These are phyloP conservation scores for Cordyceps cicadae DNA, from an alignment of 2,329 filamentous ascomycete genomes.

Conservation along the genomic window DNA sequence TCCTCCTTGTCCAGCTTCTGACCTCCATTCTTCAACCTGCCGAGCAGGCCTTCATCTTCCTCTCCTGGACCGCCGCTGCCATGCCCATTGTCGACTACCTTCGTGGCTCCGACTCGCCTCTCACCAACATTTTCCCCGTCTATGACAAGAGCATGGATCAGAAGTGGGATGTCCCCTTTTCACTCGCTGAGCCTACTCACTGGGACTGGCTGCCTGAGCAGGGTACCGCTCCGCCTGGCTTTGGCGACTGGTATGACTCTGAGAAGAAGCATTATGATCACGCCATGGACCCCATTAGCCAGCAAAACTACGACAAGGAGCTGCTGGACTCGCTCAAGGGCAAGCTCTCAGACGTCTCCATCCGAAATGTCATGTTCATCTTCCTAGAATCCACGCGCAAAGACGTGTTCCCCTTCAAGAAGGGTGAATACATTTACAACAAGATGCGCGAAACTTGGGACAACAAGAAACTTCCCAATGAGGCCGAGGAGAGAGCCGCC, in stretches of 20 bases:
- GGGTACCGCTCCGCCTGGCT: constrained; percentile 11
- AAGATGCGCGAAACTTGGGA: constrained; percentile 25
- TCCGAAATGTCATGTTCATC: constrained; percentile 35
- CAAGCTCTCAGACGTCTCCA: constrained; percentile 23
- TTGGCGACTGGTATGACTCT: constrained; percentile 23
- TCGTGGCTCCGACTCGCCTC: constrained; percentile 19
- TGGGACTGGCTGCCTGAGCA: constrained; percentile 20
- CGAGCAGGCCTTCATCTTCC: constrained; percentile 24
- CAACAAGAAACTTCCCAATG: constrained; percentile 24
- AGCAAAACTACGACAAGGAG: constrained; percentile 30
- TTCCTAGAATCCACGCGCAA: constrained; percentile 36
- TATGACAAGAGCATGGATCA: constrained; percentile 16
- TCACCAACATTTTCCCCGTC: constrained; percentile 19
- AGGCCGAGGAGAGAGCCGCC: constrained; percentile 21
- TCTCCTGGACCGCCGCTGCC: constrained; percentile 27
- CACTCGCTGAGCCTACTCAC: constrained; percentile 16
- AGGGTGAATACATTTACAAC: constrained; percentile 29
- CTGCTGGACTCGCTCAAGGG: constrained; percentile 21
- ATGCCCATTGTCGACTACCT: constrained; percentile 28
- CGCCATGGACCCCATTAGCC: constrained; percentile 29
- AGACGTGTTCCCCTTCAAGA: constrained; percentile 38
- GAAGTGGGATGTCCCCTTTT: constrained; percentile 19
- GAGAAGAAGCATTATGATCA: constrained; percentile 25
- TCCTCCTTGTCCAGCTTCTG: constrained; percentile 17
- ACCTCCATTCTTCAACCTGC: constrained; percentile 19